Evolutionary conservation across 352 stramenopile species (phyloP), one percentile per base, ranked within the genome.

Genomic region (Globisporangium barbulae): DNA sequence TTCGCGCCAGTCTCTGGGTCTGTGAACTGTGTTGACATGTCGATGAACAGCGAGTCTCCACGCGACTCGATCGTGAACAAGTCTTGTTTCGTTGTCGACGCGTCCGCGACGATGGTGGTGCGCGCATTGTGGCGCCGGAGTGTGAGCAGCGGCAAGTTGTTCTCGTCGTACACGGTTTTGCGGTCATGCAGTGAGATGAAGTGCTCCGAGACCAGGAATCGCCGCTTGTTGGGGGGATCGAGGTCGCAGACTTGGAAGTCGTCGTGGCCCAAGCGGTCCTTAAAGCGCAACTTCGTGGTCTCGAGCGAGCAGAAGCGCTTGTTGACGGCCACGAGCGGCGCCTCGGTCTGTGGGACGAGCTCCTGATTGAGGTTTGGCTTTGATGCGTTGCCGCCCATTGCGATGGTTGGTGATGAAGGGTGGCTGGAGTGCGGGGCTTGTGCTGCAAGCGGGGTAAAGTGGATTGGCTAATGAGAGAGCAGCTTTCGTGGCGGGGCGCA

Each of bases 31-130:
- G 52, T 47, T 37, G 64, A 37, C 2, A 74, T 47, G 25, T 65
- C 44, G 17, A 56, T 69, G 0, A 60, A 50, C 12, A 67, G 64
- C 12, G 65, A 62, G 35, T 70, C 61, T 21, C 63, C 64, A 0
- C 22, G 47, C 10, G 56, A 57, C 35, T 59, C 66, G 35, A 66
- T 67, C 28, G 35, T 63, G 10, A 73, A 63, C 3, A 64, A 5
- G 21, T 67, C 47, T 10, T 75, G 25, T 25, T 55, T 44, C 45
- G 73, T 72, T 53, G 68, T 44, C 10, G 62, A 52, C 6, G 62
- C 67, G 54, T 75, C 61, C 1, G 42, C 28, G 33, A 61, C 22
- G 57, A 65, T 61, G 41, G 56, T 67, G 44, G 48, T 35, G 37
- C 72, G 22, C 25, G 5, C 30, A 5, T 25, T 25, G 13, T n/a